phyloP scores from a whole-genome alignment of 129 eudicot species.

The Flaveria sonorensis region DNA sequence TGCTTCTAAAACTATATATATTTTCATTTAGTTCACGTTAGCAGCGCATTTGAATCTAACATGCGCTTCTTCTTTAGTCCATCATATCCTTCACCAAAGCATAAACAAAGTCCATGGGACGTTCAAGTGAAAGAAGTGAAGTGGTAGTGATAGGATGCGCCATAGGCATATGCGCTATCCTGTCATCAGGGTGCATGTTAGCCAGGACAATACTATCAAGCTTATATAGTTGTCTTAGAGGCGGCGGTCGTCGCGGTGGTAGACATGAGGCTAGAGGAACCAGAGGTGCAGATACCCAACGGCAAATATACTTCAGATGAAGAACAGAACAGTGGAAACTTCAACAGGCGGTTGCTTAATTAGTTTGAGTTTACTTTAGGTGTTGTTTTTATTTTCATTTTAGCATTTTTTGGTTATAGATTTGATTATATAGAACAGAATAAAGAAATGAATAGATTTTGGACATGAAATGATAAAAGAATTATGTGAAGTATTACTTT shows the following conservation, averaged over 20 bases:
- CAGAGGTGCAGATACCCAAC: neutral
- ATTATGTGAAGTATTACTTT: too few relatives aligned
- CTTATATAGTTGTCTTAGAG: constrained; percentile 19
- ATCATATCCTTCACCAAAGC: neutral
- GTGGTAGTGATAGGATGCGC: constrained; percentile 35
- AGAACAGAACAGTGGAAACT: neutral
- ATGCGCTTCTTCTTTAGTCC: neutral
- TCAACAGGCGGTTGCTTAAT: neutral
- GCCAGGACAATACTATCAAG: constrained; percentile 19
- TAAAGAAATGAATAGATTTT: neutral
- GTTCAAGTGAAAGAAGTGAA: constrained; percentile 30
- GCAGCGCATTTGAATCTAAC: neutral
- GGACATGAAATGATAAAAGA: too few relatives aligned
- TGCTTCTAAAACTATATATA: too few relatives aligned
- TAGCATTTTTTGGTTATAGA: neutral
- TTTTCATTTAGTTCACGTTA: neutral
- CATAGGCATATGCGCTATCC: constrained; percentile 38
- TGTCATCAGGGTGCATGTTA: constrained; percentile 41
- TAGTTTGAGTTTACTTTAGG: neutral
- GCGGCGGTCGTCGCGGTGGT: constrained; percentile 13
- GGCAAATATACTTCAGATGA: neutral
- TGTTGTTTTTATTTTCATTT: neutral
- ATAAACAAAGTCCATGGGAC: constrained; percentile 10
- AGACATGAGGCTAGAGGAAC: constrained; percentile 6
- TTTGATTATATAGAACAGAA: neutral